Evolutionary conservation across 805 yeast species (phyloP).

Genomic region (Saturnispora zaruensis): DNA sequence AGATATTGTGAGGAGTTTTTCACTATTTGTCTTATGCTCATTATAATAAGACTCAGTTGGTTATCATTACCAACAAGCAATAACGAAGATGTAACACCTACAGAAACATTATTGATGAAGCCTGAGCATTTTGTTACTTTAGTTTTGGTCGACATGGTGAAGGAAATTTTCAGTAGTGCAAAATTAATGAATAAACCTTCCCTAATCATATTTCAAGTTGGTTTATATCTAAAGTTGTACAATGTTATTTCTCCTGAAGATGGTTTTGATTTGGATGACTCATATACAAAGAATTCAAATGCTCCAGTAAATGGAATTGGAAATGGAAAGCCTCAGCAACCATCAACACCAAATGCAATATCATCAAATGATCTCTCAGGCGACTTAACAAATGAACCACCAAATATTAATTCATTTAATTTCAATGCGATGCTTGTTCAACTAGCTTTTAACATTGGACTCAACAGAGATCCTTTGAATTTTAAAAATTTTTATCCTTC

Average conservation of each 20-base stretch:
- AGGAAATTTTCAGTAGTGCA: constrained; percentile 35
- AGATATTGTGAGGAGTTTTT: constrained; percentile 37
- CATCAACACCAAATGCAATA: constrained; percentile 13
- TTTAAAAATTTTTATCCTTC: constrained; percentile 28
- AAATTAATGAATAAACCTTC: constrained; percentile 37
- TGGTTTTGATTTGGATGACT: constrained; percentile 36
- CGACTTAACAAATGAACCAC: constrained; percentile 28
- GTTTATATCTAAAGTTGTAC: constrained; percentile 47
- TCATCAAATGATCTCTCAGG: constrained; percentile 30
- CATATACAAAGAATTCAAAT: constrained; percentile 27
- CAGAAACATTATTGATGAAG: constrained; percentile 28
- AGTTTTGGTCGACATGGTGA: constrained; percentile 37
- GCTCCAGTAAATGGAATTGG: constrained; percentile 17
- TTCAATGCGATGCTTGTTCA: constrained; percentile 32
- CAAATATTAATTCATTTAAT: constrained; percentile 30
- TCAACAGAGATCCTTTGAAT: constrained; percentile 41
- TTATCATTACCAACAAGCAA: constrained; percentile 40
- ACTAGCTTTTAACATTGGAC: constrained; percentile 38
- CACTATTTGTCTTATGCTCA: constrained; percentile 42
- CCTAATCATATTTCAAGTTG: constrained; percentile 49
- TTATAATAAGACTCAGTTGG: constrained; percentile 48
- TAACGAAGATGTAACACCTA: constrained; percentile 24
- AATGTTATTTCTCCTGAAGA: constrained; percentile 51
- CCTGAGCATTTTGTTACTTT: constrained; percentile 35
- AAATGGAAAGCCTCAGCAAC: not conserved